Evolutionary conservation across 176 grass and related monocot species (phyloP).

Genomic region (Oryza glaberrima): DNA sequence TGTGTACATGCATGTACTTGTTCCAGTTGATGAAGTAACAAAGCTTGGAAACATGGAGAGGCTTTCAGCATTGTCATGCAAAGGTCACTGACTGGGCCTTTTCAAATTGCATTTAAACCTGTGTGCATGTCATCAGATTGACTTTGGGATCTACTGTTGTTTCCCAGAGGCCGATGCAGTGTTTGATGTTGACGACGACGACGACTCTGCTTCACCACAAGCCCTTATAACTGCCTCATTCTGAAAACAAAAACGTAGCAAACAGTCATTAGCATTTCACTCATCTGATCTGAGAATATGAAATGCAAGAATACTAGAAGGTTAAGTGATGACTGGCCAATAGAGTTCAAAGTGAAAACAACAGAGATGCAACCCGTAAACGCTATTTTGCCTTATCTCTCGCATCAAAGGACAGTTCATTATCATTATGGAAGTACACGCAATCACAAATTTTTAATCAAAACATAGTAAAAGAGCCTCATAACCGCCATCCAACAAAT

Average conservation of each 20-base stretch:
- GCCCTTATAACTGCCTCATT: constrained; percentile 61
- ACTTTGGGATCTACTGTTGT: constrained; percentile 31
- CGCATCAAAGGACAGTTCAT: not conserved
- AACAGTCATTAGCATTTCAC: not conserved
- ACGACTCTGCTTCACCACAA: constrained; percentile 34
- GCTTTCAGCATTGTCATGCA: constrained; percentile 31
- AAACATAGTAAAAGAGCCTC: not conserved
- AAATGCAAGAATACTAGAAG: not conserved
- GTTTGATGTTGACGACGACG: constrained; percentile 26
- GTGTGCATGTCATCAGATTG: not conserved
- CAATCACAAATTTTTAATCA: not conserved
- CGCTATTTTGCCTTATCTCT: not conserved
- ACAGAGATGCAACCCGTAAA: not conserved
- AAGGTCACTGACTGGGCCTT: not conserved
- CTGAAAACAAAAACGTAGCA: constrained; percentile 34
- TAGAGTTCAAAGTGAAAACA: not conserved
- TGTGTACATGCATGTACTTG: constrained; percentile 30
- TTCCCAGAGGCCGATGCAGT: not conserved
- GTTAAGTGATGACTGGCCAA: not conserved
- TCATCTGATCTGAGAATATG: not conserved
- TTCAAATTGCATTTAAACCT: constrained; percentile 15
- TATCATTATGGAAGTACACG: not conserved
- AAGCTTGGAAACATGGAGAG: constrained; percentile 30
- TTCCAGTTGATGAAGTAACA: constrained; percentile 28
- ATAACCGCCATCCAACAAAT: not conserved